Base-by-base conservation (phyloP, 2,329 filamentous ascomycete species). In the Sordariomycetes sp. region DNA sequence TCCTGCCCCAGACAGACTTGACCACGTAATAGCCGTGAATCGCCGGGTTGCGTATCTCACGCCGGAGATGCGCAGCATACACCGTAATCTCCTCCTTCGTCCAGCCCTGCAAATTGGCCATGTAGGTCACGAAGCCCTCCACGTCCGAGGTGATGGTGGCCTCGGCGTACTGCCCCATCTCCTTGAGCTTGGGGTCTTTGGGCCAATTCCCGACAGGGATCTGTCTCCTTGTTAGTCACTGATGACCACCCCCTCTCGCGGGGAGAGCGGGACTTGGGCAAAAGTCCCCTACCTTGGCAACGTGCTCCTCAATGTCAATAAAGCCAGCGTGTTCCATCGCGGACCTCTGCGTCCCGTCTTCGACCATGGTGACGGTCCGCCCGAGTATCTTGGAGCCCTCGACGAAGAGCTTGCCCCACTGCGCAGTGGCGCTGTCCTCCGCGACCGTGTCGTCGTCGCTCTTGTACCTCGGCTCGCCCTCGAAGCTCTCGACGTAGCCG, bases 161-260 rank as follows among this genome's bases (percentile, higher is more conserved):
- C 25, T 65, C 66, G 18, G 63, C 67, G 65, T 68, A 72, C 16
- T 65, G 65, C 0, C 79, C 79, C 58, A 75, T 62, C 53, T 75
- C 70, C 63, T 76, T 80, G 57, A 76, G 67, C 40, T 73, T 72
- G 35, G 67, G 68, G n/a, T 76, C 71, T 53, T 72, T 74, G 1
- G 76, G 71, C 76, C 77, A 79, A 18, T 57, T 54, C 0, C 80
- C 80, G 3, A 62, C 58, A 22, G 81, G 74, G 1, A 64, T 63
- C 35, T 61, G 46, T n/a, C 10, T 52, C 32, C 6, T n/a, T n/a
- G 34, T 25, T 16, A 54, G 20, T 8, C 24, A 16, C n/a, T 24
- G 18, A 37, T 24, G n/a, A n/a, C n/a, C n/a, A n/a, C n/a, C 3
- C 2, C 40, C 18, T 46, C 22, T n/a, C n/a, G n/a, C n/a, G n/a